Conservation (phyloP, 1,139 yeast genomes). For the Protomyces gravidus region DNA sequence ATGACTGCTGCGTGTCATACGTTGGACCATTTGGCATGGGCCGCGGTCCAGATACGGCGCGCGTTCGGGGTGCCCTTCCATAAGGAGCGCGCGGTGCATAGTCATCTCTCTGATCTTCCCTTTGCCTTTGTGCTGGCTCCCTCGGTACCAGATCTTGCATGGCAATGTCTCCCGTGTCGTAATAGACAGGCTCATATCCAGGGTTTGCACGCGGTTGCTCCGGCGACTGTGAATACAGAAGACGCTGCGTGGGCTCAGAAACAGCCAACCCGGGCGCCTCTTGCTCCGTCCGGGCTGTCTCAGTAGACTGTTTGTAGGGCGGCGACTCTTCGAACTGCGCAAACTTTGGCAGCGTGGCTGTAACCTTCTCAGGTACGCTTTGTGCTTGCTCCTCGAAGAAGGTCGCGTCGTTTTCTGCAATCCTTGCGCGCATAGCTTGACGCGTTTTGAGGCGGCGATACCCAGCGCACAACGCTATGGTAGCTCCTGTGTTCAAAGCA, state of each 20-base stretch:
- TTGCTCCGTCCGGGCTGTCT: neutral
- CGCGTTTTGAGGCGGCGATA: constrained; percentile 52
- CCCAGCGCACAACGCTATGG: constrained; percentile 47
- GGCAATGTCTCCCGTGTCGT: neutral
- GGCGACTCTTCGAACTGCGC: constrained; percentile 10
- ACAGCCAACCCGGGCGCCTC: neutral
- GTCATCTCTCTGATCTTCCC: too few species aligned
- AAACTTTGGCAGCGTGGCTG: constrained; percentile 22
- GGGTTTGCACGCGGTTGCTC: neutral
- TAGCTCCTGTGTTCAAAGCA: constrained; percentile 45
- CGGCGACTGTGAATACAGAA: neutral
- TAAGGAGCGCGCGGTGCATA: too few species aligned
- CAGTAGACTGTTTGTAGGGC: neutral
- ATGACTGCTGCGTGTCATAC: neutral
- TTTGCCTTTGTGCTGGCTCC: neutral
- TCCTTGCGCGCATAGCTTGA: constrained; percentile 41
- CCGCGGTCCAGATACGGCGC: constrained; percentile 18
- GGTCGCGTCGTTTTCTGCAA: constrained; percentile 34
- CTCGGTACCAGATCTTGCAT: neutral
- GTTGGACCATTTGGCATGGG: constrained; percentile 15
- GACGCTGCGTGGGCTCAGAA: neutral
- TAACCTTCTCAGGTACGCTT: constrained; percentile 5
- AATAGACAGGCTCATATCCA: neutral
- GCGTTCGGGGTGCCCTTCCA: neutral
- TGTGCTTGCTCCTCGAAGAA: neutral